A percentile compares a stretch with the other conserved stretches of the same genome.
phyloP scores from a whole-genome alignment of 2,329 filamentous ascomycete genomes.

The Hypocreales sp. region DNA sequence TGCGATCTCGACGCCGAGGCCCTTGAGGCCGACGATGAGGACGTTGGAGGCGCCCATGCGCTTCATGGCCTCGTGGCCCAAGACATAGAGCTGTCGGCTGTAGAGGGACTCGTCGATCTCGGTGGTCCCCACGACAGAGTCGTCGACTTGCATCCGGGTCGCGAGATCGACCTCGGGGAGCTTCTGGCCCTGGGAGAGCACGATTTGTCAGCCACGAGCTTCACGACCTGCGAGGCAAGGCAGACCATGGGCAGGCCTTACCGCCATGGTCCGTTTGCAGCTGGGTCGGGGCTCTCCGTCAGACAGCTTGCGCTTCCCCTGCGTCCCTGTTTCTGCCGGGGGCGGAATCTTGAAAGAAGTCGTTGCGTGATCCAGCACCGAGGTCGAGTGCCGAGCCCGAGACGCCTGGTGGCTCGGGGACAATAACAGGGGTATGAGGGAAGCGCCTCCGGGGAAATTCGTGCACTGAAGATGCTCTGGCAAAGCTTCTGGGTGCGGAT shows the following conservation, averaged over 20 bases:
- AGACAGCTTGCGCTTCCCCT: constrained; percentile 55
- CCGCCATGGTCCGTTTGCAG: constrained; percentile 46
- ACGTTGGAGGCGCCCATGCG: constrained; percentile 95
- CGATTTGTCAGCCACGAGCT: constrained; percentile 4
- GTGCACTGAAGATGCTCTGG: too few relatives aligned
- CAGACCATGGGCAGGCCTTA: constrained; percentile 14
- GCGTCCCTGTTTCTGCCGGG: constrained; percentile 25
- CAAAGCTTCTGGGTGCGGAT: neutral
- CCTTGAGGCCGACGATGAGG: constrained; percentile 80
- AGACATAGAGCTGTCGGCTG: constrained; percentile 57
- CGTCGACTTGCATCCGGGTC: constrained; percentile 51
- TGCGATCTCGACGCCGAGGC: constrained; percentile 91
- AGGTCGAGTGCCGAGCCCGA: constrained; percentile 12
- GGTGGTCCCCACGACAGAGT: constrained; percentile 34
- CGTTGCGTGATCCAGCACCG: constrained; percentile 17
- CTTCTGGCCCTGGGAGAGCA: constrained; percentile 27
- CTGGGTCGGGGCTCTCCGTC: constrained; percentile 40
- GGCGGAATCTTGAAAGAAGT: constrained; percentile 20
- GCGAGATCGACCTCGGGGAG: constrained; percentile 45
- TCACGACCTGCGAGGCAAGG: neutral
- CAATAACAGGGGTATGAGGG: neutral
- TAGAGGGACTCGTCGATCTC: constrained; percentile 62
- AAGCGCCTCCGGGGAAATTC: neutral
- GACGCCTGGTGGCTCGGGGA: constrained; percentile 5
- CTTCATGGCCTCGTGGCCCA: constrained; percentile 82